Evolutionary conservation across 1,284 basidiomycete species (phyloP), one percentile per base, ranked within the genome.

Genomic region (Neotropicomus parvogracilis): DNA sequence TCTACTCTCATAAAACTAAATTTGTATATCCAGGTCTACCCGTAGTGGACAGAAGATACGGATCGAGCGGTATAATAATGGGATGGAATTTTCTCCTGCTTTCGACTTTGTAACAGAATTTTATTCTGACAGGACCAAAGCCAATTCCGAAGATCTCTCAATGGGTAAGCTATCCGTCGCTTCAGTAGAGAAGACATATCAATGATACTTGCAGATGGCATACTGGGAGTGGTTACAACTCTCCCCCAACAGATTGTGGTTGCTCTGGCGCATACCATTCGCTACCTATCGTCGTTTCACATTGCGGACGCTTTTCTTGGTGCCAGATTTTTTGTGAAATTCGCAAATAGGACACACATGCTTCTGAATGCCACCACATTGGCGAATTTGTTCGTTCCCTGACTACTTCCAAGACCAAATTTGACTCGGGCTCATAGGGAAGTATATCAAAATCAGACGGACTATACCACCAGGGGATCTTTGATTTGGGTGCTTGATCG

Each of bases 391-490:
- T 83, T 50, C 21, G 78, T 53, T 26, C 40, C 31, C 48, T 45
- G 8, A 14, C 8, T 21, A 37, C 26, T 12, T 6, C 9, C 35
- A 11, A 36, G 34, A 28, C 41, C 50, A 53, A 49, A 43, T 13
- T 41, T 53, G 29, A 53, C 40, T n/a, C 11, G n/a, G 12, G 42
- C 17, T 28, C 49, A 44, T 56, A 83, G 81, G 43, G 93, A 97
- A 65, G 83, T 97, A n/a, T 94, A 91, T 63, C 78, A 81, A 26
- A 97, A 97, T 58, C 85, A 91, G 58, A 93, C 91, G 1, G 86
- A 95, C 62, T 80, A 80, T 43, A 80, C 79, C 8, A 73, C 77
- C 19, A 78, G 73, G 44, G 95, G 95, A 1, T 91, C 90, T 33
- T 68, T 99, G 37, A 73, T 97, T 52, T 91, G 85, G 83, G 76